Evolutionary conservation across 2,329 filamentous ascomycete genomes (phyloP), one percentile per base, ranked within the genome.

Genomic region (Botryotinia narcissicola): DNA sequence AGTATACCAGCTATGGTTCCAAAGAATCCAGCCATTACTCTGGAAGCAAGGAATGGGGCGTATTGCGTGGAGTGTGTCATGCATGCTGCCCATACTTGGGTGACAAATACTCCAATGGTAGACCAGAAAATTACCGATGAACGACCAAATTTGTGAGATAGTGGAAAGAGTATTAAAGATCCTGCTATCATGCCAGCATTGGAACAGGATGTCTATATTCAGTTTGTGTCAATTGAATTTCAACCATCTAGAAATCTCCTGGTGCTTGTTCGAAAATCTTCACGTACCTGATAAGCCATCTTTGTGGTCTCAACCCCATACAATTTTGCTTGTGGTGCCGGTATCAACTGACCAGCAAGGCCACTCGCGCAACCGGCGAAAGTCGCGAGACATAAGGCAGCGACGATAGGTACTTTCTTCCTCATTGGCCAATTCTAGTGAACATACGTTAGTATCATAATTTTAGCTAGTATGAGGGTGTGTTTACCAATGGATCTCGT

Each of bases 401-500:
- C 72, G 10, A 76, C 59, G 10, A 75, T 76, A 12, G 61, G 64
- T 5, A 70, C 46, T 57, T 76, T 77, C n/a, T 73, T 76, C n/a
- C 62, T 62, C 60, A 75, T 73, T 1, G 74, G 54, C 74, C 76
- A 77, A 72, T 86, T 86, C 32, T 74, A 83, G 79, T 18, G 12
- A 42, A 42, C 3, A 42, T 42, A 16, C 37, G 37, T 35, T 32
- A 10, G 51, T 18, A 10, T 10, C 25, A 3, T 32, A 44, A 48
- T n/a, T 3, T 61, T 59, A 25, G 4, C 1, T 4, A 32, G 22
- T 5, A 54, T 2, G 22, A 29, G n/a, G 16, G 29, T 12, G 7
- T 8, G 48, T 59, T 3, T 73, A 75, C 72, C 46, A 86, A 75
- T 4, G 85, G 85, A 73, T 86, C 85, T 72, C 86, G 86, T 0